Evolutionary conservation across 2,329 filamentous ascomycete genomes (phyloP), one percentile per base, ranked within the genome.

Genomic region (Venturia asperata): DNA sequence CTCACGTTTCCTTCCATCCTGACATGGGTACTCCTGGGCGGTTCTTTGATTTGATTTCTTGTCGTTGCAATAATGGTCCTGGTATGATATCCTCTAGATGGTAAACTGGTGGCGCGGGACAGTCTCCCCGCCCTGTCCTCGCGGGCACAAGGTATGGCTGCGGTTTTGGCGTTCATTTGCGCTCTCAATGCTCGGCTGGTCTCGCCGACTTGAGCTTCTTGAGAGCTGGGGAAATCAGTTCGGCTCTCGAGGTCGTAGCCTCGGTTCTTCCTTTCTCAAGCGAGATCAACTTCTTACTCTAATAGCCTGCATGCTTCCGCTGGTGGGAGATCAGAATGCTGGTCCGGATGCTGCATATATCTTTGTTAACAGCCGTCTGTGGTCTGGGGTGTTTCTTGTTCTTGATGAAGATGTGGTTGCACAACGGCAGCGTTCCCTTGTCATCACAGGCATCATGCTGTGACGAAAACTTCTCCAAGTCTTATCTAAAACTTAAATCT

Each of bases 31-130:
- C 37, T 45, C 27, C 24, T 27, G 60, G 60, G 39, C 60, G 60
- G 60, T 34, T 15, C 39, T 61, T 17, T 34, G 37, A 34, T 61
- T 61, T 45, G 56, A n/a, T 13, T 11, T 37, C 34, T 37, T 39
- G 5, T 52, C 27, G 24, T n/a, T 45, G 60, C 60, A 43, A 42
- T 17, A 61, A n/a, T 24, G 41, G 37, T 61, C 37, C 30, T 37
- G 52, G 60, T 42, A 42, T 61, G 60, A 61, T 61, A 61, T 61
- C 60, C 60, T 27, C 52, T 61, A 61, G 60, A 61, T 39, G 37
- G 39, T 27, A 61, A 61, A 61, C 37, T 45, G 60, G 60, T 42
- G 60, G 42, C 27, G 60, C 39, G 60, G 58, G 60, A 43, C 30
- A 10, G 42, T 30, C 10, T 45, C 42, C 60, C 39, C 60, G 60